Evolutionary conservation across 2,329 filamentous ascomycete genomes (phyloP).

Genomic region (Monilinia aucupariae): DNA sequence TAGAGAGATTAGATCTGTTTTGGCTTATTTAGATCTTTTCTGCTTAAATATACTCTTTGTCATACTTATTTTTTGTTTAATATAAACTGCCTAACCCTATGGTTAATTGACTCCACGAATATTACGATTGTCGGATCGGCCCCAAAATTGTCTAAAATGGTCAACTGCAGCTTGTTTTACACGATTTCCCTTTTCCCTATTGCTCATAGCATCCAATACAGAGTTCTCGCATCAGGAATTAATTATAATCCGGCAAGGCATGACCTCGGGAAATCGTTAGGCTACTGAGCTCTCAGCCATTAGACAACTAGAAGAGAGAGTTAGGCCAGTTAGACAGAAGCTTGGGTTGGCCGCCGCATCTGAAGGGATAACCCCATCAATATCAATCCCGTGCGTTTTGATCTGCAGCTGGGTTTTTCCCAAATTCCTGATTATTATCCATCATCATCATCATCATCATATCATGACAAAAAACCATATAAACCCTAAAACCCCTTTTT

Average conservation of each 20-base stretch:
- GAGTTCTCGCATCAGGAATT: not conserved
- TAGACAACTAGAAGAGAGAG: not conserved
- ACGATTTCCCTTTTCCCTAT: not conserved
- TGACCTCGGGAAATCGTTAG: constrained; percentile 4
- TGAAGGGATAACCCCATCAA: not conserved
- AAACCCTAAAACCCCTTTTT: constrained; percentile 8
- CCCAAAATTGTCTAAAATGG: not conserved
- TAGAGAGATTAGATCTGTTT: too few species aligned
- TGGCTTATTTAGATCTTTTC: too few species aligned
- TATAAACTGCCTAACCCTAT: too few species aligned
- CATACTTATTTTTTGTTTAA: too few species aligned
- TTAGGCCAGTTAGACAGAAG: not conserved
- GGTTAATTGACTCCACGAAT: too few species aligned
- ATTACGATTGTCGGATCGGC: not conserved
- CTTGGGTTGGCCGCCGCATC: not conserved
- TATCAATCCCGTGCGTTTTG: not conserved
- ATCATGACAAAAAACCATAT: not conserved
- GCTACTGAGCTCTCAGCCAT: constrained; percentile 2
- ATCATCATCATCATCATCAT: not conserved
- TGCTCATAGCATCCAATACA: not conserved
- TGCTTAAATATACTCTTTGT: too few species aligned
- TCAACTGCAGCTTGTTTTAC: not conserved
- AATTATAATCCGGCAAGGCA: not conserved
- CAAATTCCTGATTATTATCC: not conserved
- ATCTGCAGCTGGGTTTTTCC: constrained; percentile 1